Percentiles rank a stretch among this genome's conserved stretches.
phyloP scores from a whole-genome alignment of 1,284 basidiomycete genomes.

The Leccinum pallidistipes region DNA sequence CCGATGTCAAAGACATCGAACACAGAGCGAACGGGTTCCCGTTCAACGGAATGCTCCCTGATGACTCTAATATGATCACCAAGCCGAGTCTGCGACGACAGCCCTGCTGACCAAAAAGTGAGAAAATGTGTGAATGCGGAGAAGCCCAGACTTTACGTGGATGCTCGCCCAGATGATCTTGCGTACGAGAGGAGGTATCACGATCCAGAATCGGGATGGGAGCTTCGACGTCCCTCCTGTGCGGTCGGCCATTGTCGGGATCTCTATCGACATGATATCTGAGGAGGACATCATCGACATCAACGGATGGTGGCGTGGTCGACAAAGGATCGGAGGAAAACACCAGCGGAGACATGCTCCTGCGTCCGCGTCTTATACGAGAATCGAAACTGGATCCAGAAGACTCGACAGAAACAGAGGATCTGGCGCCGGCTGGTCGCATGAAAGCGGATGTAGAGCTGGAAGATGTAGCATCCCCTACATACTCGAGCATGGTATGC shows the following conservation, averaged over 20 bases:
- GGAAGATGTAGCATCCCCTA: slow-evolving; percentile 13
- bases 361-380: slow-evolving; percentile 19
- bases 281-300: slow-evolving; percentile 17
- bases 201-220: slow-evolving; percentile 6
- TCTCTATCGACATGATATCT: slow-evolving; percentile 17
- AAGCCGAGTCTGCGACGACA: slow-evolving; percentile 10
- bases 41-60: slow-evolving; percentile 23
- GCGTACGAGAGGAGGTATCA: slow-evolving; percentile 1
- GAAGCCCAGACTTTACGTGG: slow-evolving; percentile 11
- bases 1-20: slow-evolving; percentile 30
- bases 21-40: slow-evolving; percentile 28
- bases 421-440: slow-evolving; percentile 15
- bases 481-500: slow-evolving; percentile 14
- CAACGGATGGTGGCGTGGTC: slow-evolving; percentile 10
- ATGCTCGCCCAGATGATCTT: slow-evolving; percentile 11
- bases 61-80: slow-evolving; percentile 19
- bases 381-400: slow-evolving; percentile 10
- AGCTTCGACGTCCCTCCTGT: slow-evolving; percentile 8
- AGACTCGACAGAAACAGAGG: slow-evolving; percentile 11
- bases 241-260: slow-evolving; percentile 1
- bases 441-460: slow-evolving; percentile 18
- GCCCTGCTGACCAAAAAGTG: neutral
- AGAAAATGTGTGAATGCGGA: slow-evolving; percentile 1
- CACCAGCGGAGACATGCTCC: slow-evolving; percentile 29
- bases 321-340: slow-evolving; percentile 20